Evolutionary conservation across 352 stramenopile species (phyloP).

Genomic region (Phytophthora rubi): DNA sequence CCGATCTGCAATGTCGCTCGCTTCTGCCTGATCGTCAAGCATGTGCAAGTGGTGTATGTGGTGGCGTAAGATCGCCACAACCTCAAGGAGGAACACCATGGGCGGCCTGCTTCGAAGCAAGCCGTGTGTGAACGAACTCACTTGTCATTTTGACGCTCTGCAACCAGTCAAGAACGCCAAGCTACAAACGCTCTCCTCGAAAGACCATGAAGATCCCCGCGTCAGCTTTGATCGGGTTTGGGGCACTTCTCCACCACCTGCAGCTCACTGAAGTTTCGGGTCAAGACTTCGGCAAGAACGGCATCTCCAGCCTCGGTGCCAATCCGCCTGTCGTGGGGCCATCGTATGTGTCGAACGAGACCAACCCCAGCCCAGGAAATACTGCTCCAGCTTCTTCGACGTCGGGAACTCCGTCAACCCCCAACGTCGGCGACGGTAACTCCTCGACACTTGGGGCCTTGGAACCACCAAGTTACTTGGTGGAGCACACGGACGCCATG

Average conservation of each 20-base stretch:
- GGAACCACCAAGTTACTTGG: constrained; percentile 41
- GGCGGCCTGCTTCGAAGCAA: not conserved
- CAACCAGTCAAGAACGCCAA: constrained; percentile 18
- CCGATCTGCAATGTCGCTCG: not conserved
- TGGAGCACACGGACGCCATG: constrained; percentile 66
- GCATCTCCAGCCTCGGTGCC: constrained; percentile 20
- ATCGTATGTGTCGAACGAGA: constrained; percentile 18
- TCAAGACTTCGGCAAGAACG: constrained; percentile 21
- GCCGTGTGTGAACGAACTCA: constrained; percentile 22
- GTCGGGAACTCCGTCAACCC: constrained; percentile 1
- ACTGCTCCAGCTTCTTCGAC: constrained; percentile 4
- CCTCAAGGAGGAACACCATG: not conserved
- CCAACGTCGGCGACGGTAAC: constrained; percentile 16
- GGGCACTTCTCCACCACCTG: constrained; percentile 28
- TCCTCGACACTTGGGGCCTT: constrained; percentile 30
- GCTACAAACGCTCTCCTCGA: constrained; percentile 3
- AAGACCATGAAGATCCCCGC: constrained; percentile 38
- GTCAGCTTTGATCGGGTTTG: constrained; percentile 26
- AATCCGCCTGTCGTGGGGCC: constrained; percentile 22
- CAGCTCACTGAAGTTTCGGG: constrained; percentile 18
- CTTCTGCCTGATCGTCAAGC: not conserved
- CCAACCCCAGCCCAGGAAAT: constrained; percentile 7
- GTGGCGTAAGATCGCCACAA: not conserved
- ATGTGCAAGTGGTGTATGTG: not conserved
- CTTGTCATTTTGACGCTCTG: constrained; percentile 40